Base-by-base conservation (phyloP, 2,329 filamentous ascomycete genomes). In the Juglanconis oblonga region DNA sequence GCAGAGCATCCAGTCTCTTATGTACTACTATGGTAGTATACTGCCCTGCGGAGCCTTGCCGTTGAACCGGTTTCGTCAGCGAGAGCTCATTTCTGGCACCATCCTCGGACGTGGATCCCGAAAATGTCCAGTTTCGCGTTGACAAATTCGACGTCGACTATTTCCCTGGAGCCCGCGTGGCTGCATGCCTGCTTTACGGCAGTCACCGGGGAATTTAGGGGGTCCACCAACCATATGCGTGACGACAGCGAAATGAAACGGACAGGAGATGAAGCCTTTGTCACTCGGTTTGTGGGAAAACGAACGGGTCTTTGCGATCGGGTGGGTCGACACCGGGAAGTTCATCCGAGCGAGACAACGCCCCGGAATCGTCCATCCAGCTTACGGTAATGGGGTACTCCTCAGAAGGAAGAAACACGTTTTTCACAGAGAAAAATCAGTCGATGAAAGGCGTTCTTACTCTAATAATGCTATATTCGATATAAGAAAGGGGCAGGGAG, bases 171-270 rank as follows among this genome's bases (percentile, higher is more conserved):
- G 29, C 4, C 4, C 29, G 13, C 47, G 9, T 49, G 29, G 17
- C 29, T 32, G 2, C 32, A 31, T 14, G 24, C 13, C 36, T 53
- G 8, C 51, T 32, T 53, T 31, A 24, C 29, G 31, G 55, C 24
- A n/a, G 11, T 36, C 17, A 17, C n/a, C 36, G 45, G 51, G 57
- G 52, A 31, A 36, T 44, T 55, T 24, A 9, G 33, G 44, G 35
- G 57, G 17, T 57, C 52, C 57, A 54, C 44, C 57, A 59, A 57
- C 51, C 57, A 55, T 33, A 42, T 35, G 36, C 40, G 32, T 17
- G 45, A 45, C 44, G 52, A 10, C 51, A 49, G 36, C 44, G 57
- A 59, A 32, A 59, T 59, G 55, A 52, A 36, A 58, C 32, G 55
- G 55, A 48, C 49, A 10, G 31, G 17, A 36, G 40, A 29, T 58